phyloP scores from a whole-genome alignment of 257 asterid genomes.

The Ilex asprella region DNA sequence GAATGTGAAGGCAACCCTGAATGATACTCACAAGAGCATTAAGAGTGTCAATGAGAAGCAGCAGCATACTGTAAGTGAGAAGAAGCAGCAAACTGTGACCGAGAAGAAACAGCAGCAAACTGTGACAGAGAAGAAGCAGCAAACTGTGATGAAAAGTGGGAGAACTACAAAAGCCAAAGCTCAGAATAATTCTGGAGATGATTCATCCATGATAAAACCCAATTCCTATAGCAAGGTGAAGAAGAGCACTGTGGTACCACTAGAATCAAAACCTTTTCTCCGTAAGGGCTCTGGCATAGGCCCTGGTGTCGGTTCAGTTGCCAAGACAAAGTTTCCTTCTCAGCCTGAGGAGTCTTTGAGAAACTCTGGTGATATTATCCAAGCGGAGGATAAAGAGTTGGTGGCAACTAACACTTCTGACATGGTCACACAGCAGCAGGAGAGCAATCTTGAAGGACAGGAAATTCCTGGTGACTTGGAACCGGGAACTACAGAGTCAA shows the following conservation, averaged over 20 bases:
- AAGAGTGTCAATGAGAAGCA: constrained; percentile 9
- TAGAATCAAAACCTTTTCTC: constrained; percentile 89
- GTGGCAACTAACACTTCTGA: constrained; percentile 6
- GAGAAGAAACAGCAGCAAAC: constrained; percentile 58
- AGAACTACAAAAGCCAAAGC: constrained; percentile 48
- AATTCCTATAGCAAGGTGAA: constrained; percentile 57
- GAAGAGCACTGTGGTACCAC: constrained; percentile 89
- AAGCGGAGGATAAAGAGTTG: constrained; percentile 33
- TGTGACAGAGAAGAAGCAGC: constrained; percentile 47
- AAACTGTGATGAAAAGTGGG: constrained; percentile 29
- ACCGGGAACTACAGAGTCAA: constrained; percentile 15
- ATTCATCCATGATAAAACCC: constrained; percentile 55
- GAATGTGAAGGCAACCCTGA: constrained; percentile 41
- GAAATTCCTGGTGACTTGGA: constrained; percentile 20
- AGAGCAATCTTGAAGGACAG: constrained; percentile 24
- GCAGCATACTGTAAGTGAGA: constrained; percentile 27
- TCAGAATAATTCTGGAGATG: constrained; percentile 34
- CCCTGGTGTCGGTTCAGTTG: constrained; percentile 38
- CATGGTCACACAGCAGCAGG: constrained; percentile 15
- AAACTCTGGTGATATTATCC: constrained; percentile 23
- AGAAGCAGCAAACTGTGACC: constrained; percentile 49
- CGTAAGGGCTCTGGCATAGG: constrained; percentile 72
- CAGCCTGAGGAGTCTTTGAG: constrained; percentile 38
- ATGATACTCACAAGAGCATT: constrained; percentile 36
- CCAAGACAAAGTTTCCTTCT: constrained; percentile 42